Base-by-base conservation (phyloP, 1,284 basidiomycete species). In the Earliella scabrosa region DNA sequence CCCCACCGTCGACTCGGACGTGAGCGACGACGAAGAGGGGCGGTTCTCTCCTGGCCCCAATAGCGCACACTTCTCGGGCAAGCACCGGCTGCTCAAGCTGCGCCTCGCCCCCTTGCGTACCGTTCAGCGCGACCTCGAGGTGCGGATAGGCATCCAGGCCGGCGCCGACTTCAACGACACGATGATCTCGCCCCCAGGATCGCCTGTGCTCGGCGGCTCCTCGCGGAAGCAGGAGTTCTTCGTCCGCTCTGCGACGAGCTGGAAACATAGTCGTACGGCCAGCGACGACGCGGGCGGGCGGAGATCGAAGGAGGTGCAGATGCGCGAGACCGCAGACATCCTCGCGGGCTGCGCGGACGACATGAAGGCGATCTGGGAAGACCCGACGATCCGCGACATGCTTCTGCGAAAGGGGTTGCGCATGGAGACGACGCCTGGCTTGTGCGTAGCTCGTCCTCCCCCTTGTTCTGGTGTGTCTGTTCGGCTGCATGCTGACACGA, bases 321-420 rank as follows among this genome's bases (percentile, higher is more conserved):
- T 66, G 38, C 58, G 64, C 45, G 78, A 77, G 67, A 78, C 82
- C 2, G 80, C 79, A 0, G 73, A 77, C 18, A 76, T 88, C 14
- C 72, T 90, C 2, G 76, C 78, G 18, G 80, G 81, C 0, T 81
- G 82, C 47, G 77, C 78, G n/a, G 77, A 83, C 6, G 86, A 88
- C 59, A 85, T 90, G 41, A 71, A 81, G 18, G 70, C 75, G 8
- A 69, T 91, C 6, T 90, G 88, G 88, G 73, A 74, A 20, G 84
- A 89, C 56, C 60, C 73, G 1, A 74, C 73, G 2, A 77, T 89
- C 0, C 77, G 76, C 56, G 76, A 78, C 21, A 73, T 87, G 57
- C 65, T 91, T 50, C 68, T 68, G 24, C 74, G 74, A 54, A 74
- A 77, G 44, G 75, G 77, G 3, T 66, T 88, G 1, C 67, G 75